Evolutionary conservation across 495 filamentous ascomycete genomes (phyloP).

Genomic region (Glonium stellatum): DNA sequence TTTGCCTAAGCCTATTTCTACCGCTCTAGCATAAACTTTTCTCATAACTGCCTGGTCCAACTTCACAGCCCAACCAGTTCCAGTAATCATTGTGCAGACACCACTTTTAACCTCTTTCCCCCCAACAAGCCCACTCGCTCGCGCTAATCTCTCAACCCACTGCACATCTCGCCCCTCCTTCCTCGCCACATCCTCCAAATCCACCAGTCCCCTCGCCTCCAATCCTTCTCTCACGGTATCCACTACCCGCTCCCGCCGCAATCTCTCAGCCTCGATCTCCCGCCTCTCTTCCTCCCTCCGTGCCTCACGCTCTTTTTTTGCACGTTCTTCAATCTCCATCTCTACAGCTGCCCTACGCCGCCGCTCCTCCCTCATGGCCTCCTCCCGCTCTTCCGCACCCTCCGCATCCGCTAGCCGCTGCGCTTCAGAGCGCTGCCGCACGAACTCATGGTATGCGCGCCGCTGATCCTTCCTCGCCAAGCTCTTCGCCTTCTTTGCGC

Average conservation of each 20-base stretch:
- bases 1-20: constrained; percentile 15
- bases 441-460: constrained; percentile 45
- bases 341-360: constrained; percentile 37
- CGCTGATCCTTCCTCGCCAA: constrained; percentile 43
- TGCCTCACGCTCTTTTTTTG: constrained; percentile 30
- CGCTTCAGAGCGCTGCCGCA: constrained; percentile 37
- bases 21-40: constrained; percentile 25
- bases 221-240: constrained; percentile 27
- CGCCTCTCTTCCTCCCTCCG: constrained; percentile 28
- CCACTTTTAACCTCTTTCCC: constrained; percentile 10
- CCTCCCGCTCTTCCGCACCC: constrained; percentile 37
- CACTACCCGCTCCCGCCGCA: constrained; percentile 34
- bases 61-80: constrained; percentile 30
- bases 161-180: constrained; percentile 22
- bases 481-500: constrained; percentile 44
- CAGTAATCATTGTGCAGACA: constrained; percentile 30
- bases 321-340: constrained; percentile 35
- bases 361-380: constrained; percentile 35
- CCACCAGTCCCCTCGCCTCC: constrained; percentile 27
- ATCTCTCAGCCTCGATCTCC: constrained; percentile 31
- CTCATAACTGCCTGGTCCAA: constrained; percentile 28
- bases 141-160: constrained; percentile 34
- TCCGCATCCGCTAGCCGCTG: constrained; percentile 34
- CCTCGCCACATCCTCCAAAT: constrained; percentile 28
- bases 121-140: constrained; percentile 27